Evolutionary conservation across 768 basidiomycete species (phyloP).

Genomic region (Amanita pallidorosea): DNA sequence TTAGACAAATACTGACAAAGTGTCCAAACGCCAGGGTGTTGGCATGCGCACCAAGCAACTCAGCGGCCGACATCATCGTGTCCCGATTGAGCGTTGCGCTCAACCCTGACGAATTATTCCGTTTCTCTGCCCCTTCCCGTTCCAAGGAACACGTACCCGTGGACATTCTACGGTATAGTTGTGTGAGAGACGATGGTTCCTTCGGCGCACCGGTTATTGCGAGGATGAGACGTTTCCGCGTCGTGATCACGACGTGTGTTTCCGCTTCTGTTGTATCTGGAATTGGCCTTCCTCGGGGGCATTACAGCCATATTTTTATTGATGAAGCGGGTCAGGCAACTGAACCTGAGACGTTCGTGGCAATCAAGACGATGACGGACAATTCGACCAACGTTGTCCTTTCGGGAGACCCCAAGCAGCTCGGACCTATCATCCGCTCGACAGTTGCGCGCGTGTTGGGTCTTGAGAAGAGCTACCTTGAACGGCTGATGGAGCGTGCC

Average conservation of each 20-base stretch:
- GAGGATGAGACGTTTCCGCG: conserved; percentile 30
- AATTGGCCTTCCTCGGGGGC: conserved; percentile 47
- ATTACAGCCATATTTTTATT: conserved; percentile 59
- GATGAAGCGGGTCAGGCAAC: conserved; percentile 70
- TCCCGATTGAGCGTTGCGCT: conserved; percentile 24
- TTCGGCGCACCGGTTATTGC: conserved; percentile 30
- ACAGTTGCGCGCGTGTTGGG: conserved; percentile 43
- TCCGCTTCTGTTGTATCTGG: conserved; percentile 47
- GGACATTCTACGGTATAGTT: conserved; percentile 27
- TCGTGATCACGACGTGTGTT: conserved; percentile 57
- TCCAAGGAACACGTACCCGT: conserved; percentile 32
- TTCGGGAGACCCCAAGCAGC: conserved; percentile 62
- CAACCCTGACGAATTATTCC: conserved; percentile 31
- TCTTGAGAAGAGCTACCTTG: conserved; percentile 49
- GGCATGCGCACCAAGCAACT: conserved; percentile 56
- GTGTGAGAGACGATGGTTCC: conserved; percentile 19
- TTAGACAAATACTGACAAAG: conserved; percentile 33
- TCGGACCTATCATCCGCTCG: conserved; percentile 60
- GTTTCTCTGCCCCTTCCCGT: conserved; percentile 45
- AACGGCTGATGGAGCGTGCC: conserved; percentile 43
- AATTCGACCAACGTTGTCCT: conserved; percentile 45
- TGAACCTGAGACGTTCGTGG: conserved; percentile 55
- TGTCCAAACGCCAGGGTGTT: conserved; percentile 34
- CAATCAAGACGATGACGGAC: conserved; percentile 50
- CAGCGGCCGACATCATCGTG: conserved; percentile 52